Percentiles rank a stretch among this genome's conserved stretches.
phyloP scores from a whole-genome alignment of 208 protist genomes.

The Trypanosoma theileri region DNA sequence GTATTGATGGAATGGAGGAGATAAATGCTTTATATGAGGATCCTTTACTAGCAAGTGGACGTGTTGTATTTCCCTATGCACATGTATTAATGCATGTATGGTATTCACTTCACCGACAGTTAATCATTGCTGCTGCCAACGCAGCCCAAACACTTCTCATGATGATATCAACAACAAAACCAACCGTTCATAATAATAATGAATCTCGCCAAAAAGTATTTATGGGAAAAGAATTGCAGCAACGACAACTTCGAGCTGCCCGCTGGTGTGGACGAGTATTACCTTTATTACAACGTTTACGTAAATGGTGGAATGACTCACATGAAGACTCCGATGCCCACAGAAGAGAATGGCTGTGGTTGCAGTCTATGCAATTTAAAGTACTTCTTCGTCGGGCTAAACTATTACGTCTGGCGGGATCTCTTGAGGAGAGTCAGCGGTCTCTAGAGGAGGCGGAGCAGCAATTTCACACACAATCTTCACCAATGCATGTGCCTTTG shows the following conservation, averaged over 20 bases:
- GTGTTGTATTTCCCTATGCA: slow-evolving; percentile 22
- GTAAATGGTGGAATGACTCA: slow-evolving; percentile 1
- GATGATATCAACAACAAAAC: neutral
- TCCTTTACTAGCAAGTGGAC: slow-evolving; percentile 7
- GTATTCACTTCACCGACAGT: slow-evolving; percentile 27
- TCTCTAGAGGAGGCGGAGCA: slow-evolving; percentile 17
- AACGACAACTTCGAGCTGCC: slow-evolving; percentile 8
- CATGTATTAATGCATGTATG: slow-evolving; percentile 30
- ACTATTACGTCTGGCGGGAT: slow-evolving; percentile 11
- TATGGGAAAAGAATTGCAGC: slow-evolving; percentile 7
- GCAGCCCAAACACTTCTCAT: slow-evolving; percentile 25
- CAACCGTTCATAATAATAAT: neutral
- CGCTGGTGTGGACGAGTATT: slow-evolving; percentile 28
- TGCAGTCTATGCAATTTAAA: slow-evolving; percentile 29
- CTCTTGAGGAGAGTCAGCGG: slow-evolving; percentile 18
- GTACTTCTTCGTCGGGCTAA: slow-evolving; percentile 24
- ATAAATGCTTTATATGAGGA: slow-evolving; percentile 8
- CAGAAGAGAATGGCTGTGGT: slow-evolving; percentile 23
- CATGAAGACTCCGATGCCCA: too few species aligned
- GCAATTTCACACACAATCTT: slow-evolving; percentile 18
- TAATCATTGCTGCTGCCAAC: slow-evolving; percentile 24
- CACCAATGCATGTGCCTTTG: neutral
- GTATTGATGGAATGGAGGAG: neutral
- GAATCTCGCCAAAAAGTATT: neutral
- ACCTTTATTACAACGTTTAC: slow-evolving; percentile 9